phyloP scores from a whole-genome alignment of 2,329 filamentous ascomycete genomes.

The Grosmannia clavigera region DNA sequence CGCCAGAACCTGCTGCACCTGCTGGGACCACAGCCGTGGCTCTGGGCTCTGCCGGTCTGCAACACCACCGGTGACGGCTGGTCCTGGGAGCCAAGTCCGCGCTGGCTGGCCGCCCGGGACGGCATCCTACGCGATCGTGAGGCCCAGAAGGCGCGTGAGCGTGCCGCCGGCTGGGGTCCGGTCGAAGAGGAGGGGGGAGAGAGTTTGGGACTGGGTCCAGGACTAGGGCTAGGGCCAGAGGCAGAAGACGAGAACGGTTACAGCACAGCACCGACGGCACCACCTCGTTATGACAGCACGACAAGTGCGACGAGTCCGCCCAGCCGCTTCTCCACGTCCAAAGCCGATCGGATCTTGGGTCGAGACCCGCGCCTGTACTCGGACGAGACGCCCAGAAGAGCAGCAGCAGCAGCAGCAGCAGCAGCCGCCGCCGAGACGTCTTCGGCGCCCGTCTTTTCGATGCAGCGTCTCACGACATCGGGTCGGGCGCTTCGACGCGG shows the following conservation, averaged over 20 bases:
- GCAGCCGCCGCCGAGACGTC: neutral
- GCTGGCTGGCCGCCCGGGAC: constrained; percentile 64
- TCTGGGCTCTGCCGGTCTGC: constrained; percentile 72
- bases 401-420: neutral
- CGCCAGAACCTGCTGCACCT: constrained; percentile 68
- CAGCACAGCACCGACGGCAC: constrained; percentile 1
- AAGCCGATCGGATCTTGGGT: constrained; percentile 46
- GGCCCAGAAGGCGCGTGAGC: constrained; percentile 50
- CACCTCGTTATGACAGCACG: no score
- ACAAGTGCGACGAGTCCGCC: neutral
- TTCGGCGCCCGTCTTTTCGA: constrained; percentile 20
- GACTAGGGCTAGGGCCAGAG: no score
- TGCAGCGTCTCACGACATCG: constrained; percentile 34
- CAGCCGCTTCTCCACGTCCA: constrained; percentile 28
- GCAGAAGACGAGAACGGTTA: neutral
- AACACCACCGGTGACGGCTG: constrained; percentile 89
- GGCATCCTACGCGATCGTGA: constrained; percentile 44
- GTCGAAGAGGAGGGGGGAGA: constrained; percentile 18
- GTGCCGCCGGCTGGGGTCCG: constrained; percentile 54
- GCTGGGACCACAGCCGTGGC: constrained; percentile 57
- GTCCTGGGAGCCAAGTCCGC: constrained; percentile 76
- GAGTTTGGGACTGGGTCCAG: neutral
- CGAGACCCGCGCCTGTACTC: constrained; percentile 43
- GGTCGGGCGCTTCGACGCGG: constrained; percentile 24
- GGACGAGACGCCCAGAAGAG: constrained; percentile 23